Evolutionary conservation across 2,329 filamentous ascomycete species (phyloP).

Genomic region (Calonectria crousiana): DNA sequence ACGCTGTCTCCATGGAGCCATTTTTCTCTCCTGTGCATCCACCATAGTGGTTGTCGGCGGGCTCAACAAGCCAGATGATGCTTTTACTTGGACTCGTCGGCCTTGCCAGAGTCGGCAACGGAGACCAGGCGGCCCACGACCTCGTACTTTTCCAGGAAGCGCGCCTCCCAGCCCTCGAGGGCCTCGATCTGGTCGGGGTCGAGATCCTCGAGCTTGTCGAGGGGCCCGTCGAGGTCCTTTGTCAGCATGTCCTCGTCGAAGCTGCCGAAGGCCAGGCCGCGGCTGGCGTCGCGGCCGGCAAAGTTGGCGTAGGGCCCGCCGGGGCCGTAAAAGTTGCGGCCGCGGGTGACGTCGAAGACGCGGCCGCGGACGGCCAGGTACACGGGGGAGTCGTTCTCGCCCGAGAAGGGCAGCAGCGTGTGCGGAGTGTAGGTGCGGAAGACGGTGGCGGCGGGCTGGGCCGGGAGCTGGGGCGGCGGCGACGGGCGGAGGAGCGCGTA

Average conservation of each 20-base stretch:
- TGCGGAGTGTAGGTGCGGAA: slow-evolving; percentile 80
- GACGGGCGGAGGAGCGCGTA: slow-evolving; percentile 67
- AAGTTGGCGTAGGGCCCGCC: slow-evolving; percentile 97
- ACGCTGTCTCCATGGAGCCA: not conserved
- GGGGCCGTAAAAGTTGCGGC: slow-evolving; percentile 95
- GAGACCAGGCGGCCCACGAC: slow-evolving; percentile 89
- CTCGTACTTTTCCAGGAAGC: slow-evolving; percentile 93
- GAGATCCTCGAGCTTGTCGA: slow-evolving; percentile 82
- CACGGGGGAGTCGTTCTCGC: slow-evolving; percentile 78
- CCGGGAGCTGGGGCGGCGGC: slow-evolving; percentile 60
- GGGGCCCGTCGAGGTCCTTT: slow-evolving; percentile 84
- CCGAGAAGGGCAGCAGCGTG: slow-evolving; percentile 89
- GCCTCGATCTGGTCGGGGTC: slow-evolving; percentile 83
- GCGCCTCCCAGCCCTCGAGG: slow-evolving; percentile 90
- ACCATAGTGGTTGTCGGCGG: not conserved
- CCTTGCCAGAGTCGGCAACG: slow-evolving; percentile 51
- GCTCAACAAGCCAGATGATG: slow-evolving; percentile 5
- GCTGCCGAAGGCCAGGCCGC: slow-evolving; percentile 89
- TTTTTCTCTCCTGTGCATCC: not conserved
- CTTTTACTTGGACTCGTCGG: slow-evolving; percentile 29
- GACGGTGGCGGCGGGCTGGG: slow-evolving; percentile 68
- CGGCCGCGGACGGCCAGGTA: slow-evolving; percentile 92
- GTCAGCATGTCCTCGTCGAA: slow-evolving; percentile 98
- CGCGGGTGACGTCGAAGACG: slow-evolving; percentile 89
- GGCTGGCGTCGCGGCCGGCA: slow-evolving; percentile 89